Conservation (phyloP, 2,329 filamentous ascomycete genomes). For the Aspergillus caelatus region DNA sequence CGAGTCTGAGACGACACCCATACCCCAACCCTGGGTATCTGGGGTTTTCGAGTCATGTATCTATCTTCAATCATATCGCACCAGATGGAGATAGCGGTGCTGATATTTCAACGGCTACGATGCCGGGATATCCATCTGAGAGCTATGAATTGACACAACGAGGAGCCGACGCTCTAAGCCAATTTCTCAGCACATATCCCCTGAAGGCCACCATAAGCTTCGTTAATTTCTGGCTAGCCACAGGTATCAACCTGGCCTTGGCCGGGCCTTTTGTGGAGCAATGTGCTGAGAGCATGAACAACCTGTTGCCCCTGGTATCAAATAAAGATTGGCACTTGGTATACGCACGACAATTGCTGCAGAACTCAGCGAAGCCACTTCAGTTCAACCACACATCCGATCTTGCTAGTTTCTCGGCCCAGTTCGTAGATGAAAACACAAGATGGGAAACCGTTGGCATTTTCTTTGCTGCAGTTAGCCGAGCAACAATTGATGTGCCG, state of each 20-base stretch:
- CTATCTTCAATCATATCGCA: no score
- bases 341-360: not conserved
- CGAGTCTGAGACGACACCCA: no score
- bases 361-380: constrained; percentile 1
- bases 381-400: constrained; percentile 14
- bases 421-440: constrained; percentile 31
- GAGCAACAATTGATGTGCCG: constrained; percentile 38
- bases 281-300: not conserved
- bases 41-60: no score
- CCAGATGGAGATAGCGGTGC: no score
- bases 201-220: no score
- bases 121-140: no score
- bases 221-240: constrained; percentile 29
- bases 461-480: constrained; percentile 39
- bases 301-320: not conserved
- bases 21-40: no score
- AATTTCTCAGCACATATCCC: no score
- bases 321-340: constrained; percentile 1
- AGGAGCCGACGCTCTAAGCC: no score
- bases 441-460: constrained; percentile 46
- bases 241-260: constrained; percentile 28
- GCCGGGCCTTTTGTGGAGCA: constrained; percentile 20
- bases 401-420: constrained; percentile 22
- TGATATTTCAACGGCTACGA: no score
- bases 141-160: no score